Evolutionary conservation across 2,329 filamentous ascomycete genomes (phyloP).

Genomic region (Arthrobotrys sinensis): DNA sequence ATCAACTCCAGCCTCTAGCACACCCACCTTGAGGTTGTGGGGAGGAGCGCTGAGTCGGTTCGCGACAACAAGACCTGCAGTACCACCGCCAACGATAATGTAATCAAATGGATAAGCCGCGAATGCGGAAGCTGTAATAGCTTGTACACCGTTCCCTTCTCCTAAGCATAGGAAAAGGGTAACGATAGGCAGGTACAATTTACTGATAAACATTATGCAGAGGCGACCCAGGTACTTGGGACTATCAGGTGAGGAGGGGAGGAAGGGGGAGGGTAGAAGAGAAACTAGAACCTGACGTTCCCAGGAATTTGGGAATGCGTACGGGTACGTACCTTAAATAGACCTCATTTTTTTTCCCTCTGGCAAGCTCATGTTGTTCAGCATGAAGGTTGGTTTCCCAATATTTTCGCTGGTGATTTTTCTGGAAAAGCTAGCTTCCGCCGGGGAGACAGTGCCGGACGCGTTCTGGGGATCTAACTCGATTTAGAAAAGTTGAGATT

Average conservation of each 20-base stretch:
- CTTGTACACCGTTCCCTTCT: constrained; percentile 21
- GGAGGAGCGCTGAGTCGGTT: constrained; percentile 66
- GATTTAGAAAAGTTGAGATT: constrained; percentile 10
- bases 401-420: not conserved
- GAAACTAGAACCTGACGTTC: constrained; percentile 21
- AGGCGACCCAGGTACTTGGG: constrained; percentile 30
- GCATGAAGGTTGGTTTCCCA: not conserved
- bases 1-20: constrained; percentile 48
- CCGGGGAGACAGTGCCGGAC: constrained; percentile 43
- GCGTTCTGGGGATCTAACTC: constrained; percentile 15
- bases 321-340: constrained; percentile 39
- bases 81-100: constrained; percentile 71
- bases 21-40: constrained; percentile 44
- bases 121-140: constrained; percentile 20
- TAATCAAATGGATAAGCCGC: constrained; percentile 68
- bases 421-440: constrained; percentile 11
- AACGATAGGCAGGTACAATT: constrained; percentile 36
- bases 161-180: constrained; percentile 45
- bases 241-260: constrained; percentile 23
- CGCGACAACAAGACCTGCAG: constrained; percentile 70
- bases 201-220: constrained; percentile 47
- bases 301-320: constrained; percentile 30
- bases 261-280: constrained; percentile 12
- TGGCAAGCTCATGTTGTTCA: not conserved
- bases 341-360: not conserved